phyloP scores from a whole-genome alignment of 306 rosid genomes.

The Sophora flavescens region DNA sequence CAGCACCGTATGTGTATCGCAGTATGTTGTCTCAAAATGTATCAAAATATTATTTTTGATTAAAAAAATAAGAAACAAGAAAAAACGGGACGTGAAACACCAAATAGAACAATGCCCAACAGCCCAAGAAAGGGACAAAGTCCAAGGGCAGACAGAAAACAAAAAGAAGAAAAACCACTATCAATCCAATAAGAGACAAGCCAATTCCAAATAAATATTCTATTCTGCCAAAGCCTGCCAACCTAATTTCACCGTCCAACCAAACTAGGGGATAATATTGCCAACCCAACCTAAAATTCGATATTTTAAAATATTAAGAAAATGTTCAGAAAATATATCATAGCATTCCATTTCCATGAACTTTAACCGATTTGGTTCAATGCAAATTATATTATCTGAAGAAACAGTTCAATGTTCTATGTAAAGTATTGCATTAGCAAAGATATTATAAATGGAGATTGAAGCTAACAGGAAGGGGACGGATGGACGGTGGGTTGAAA shows the following conservation, averaged over 20 bases:
- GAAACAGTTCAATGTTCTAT: constrained; percentile 15
- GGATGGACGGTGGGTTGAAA: constrained; percentile 1
- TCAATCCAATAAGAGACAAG: constrained; percentile 32
- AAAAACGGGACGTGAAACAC: constrained; percentile 2
- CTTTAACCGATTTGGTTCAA: constrained; percentile 27
- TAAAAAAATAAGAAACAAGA: too few species aligned
- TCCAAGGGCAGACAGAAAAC: constrained; percentile 50
- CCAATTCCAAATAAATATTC: constrained; percentile 38
- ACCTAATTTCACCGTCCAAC: constrained; percentile 38
- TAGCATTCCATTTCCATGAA: background rate
- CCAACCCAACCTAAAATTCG: constrained; percentile 39
- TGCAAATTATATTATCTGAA: background rate
- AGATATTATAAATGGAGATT: constrained; percentile 6
- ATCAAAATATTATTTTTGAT: too few species aligned
- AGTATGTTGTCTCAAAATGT: too few species aligned
- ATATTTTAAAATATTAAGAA: constrained; percentile 4
- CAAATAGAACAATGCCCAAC: constrained; percentile 5
- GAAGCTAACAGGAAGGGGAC: background rate
- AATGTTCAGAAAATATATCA: constrained; percentile 2
- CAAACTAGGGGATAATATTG: constrained; percentile 38
- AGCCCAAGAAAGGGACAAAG: constrained; percentile 48
- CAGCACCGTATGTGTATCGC: too few species aligned
- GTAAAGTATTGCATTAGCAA: constrained; percentile 24
- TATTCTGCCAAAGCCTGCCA: constrained; percentile 35
- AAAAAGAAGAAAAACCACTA: constrained; percentile 32